Evolutionary conservation across 73 alveolate genomes (phyloP).

Genomic region (Paramecium caudatum): DNA sequence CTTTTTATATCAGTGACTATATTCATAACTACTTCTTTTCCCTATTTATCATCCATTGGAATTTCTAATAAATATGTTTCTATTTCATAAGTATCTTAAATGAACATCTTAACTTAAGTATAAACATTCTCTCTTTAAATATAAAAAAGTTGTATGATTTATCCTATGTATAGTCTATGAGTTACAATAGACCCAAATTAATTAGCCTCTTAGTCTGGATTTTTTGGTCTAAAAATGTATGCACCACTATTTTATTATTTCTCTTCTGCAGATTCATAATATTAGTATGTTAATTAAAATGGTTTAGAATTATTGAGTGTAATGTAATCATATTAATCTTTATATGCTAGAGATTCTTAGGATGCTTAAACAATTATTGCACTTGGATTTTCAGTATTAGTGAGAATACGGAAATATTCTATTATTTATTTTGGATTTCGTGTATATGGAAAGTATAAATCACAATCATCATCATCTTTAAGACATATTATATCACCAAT

Average conservation of each 20-base stretch:
- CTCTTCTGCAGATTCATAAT: conserved; percentile 40
- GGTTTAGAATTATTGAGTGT: not conserved
- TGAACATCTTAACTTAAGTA: not conserved
- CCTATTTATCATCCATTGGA: conserved; percentile 63
- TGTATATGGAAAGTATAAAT: conserved; percentile 51
- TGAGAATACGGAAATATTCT: conserved; percentile 24
- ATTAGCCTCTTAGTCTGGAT: not conserved
- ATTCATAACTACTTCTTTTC: conserved; percentile 80
- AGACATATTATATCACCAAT: conserved; percentile 73
- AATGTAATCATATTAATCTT: not conserved
- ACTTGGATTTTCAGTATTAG: conserved; percentile 22
- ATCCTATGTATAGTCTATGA: not conserved
- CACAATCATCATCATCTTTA: conserved; percentile 66
- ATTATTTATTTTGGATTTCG: conserved; percentile 32
- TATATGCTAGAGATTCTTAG: not conserved
- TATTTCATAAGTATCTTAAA: conserved; percentile 69
- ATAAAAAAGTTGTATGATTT: not conserved
- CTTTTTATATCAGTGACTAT: conserved; percentile 70
- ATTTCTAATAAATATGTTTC: conserved; percentile 78
- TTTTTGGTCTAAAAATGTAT: conserved; percentile 86
- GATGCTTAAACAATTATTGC: not conserved
- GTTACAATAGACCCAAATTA: conserved; percentile 27
- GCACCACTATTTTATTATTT: conserved; percentile 83
- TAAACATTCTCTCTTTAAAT: conserved; percentile 8
- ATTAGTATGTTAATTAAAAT: conserved; percentile 29